These are phyloP conservation scores for Phytophthora megakarya DNA, from an alignment of 352 stramenopile genomes.

Conservation along the genomic window DNA sequence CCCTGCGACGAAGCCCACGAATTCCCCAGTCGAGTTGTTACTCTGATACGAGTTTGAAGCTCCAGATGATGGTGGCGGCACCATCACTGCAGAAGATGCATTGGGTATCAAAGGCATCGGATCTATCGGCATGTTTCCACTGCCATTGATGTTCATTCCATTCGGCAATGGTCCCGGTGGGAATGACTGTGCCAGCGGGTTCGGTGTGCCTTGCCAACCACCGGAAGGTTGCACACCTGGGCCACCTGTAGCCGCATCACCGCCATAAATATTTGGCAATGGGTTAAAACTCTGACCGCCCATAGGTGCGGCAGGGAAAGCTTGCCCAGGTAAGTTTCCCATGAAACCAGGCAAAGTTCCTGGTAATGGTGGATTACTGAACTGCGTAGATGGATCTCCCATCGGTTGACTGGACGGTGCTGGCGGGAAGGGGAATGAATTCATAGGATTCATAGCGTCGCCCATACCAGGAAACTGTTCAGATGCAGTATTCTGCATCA, in stretches of 20 bases:
- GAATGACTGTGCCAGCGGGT: conserved; percentile 28
- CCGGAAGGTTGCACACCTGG: conserved; percentile 13
- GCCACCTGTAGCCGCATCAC: conserved; percentile 7
- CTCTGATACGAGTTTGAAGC: conserved; percentile 23
- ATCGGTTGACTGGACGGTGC: conserved; percentile 32
- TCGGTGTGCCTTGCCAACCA: conserved; percentile 31
- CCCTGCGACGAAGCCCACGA: conserved; percentile 54
- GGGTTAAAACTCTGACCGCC: conserved; percentile 28
- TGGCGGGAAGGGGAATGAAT: conserved; percentile 40
- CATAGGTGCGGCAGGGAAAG: conserved; percentile 27
- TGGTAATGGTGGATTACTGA: conserved; percentile 22
- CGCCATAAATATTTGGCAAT: conserved; percentile 36
- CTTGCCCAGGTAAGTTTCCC: conserved; percentile 33
- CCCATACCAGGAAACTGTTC: conserved; percentile 25
- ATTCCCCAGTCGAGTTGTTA: conserved; percentile 29
- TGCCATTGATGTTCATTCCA: conserved; percentile 23
- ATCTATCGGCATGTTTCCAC: conserved; percentile 31
- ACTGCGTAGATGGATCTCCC: conserved; percentile 33
- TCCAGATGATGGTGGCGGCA: conserved; percentile 22
- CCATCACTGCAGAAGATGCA: conserved; percentile 25
- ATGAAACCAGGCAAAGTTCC: conserved; percentile 35
- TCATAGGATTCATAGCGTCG: conserved; percentile 35
- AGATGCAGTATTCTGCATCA: conserved; percentile 4
- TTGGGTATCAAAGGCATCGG: conserved; percentile 31
- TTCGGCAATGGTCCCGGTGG: conserved; percentile 15